A percentile compares a stretch with the other conserved stretches of the same genome.
Evolutionary conservation across 371 early-diverging fungal species (phyloP).

Genomic region (Saksenaea vasiformis): DNA sequence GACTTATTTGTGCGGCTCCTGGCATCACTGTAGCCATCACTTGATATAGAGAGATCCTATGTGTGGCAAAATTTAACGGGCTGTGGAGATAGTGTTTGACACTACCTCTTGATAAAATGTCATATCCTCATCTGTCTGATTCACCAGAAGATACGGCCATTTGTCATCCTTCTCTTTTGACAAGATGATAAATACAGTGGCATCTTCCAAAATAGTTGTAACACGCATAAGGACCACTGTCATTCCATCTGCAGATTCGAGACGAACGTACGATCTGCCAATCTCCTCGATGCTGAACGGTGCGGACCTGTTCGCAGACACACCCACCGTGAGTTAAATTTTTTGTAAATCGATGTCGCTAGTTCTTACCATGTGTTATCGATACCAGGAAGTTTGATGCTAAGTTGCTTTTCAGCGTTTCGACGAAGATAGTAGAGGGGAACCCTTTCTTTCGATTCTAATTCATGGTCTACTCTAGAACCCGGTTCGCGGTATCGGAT

Average conservation of each 20-base stretch:
- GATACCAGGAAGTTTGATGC: slow-evolving; percentile 69
- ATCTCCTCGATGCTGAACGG: slow-evolving; percentile 89
- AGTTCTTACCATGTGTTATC: slow-evolving; percentile 74
- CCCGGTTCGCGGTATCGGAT: slow-evolving; percentile 78
- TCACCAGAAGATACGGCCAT: slow-evolving; percentile 95
- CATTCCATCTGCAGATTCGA: slow-evolving; percentile 56
- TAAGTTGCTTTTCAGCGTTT: slow-evolving; percentile 66
- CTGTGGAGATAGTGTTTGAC: not conserved
- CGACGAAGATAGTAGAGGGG: slow-evolving; percentile 74
- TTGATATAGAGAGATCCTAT: slow-evolving; percentile 32
- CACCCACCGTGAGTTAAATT: not conserved
- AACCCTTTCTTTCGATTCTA: slow-evolving; percentile 61
- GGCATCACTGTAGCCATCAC: slow-evolving; percentile 34
- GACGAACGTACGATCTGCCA: slow-evolving; percentile 80
- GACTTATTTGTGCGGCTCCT: slow-evolving; percentile 26
- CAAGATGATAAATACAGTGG: slow-evolving; percentile 87
- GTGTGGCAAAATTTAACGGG: not conserved
- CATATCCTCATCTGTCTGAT: slow-evolving; percentile 80
- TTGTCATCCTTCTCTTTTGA: slow-evolving; percentile 67
- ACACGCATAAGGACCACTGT: slow-evolving; percentile 74
- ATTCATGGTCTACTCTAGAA: slow-evolving; percentile 47
- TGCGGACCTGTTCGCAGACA: slow-evolving; percentile 67
- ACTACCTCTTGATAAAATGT: slow-evolving; percentile 77
- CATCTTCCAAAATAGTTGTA: slow-evolving; percentile 79
- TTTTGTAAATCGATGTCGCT: not conserved